These are phyloP conservation scores for barrel medic (Medicago truncatula) DNA, from an alignment of 306 rosid species.

Conservation along the genomic window MtrunA17r5.0-ANR NC_053045.1:60073001-60073500, in stretches of 20 bases:
- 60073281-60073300: neutral
- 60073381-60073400: too few relatives aligned
- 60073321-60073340: too few relatives aligned
- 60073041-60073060: conserved; percentile 10
- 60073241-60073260: conserved; percentile 49
- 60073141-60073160: conserved; percentile 15
- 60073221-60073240: too few relatives aligned
- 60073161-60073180: conserved; percentile 32
- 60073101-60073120: neutral
- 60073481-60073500: too few relatives aligned
- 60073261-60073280: conserved; percentile 34
- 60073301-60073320: too few relatives aligned
- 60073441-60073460: too few relatives aligned
- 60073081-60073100: conserved; percentile 28
- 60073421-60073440: too few relatives aligned
- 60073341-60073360: too few relatives aligned
- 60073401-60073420: too few relatives aligned
- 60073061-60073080: conserved; percentile 31
- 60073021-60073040: conserved; percentile 43
- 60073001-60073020: conserved; percentile 46
- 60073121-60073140: conserved; percentile 36
- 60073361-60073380: too few relatives aligned
- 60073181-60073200: conserved; percentile 42
- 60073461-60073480: too few relatives aligned
- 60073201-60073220: conserved; percentile 19